Conservation (phyloP, 257 asterid genomes). For the Solanum raphanifolium region DNA sequence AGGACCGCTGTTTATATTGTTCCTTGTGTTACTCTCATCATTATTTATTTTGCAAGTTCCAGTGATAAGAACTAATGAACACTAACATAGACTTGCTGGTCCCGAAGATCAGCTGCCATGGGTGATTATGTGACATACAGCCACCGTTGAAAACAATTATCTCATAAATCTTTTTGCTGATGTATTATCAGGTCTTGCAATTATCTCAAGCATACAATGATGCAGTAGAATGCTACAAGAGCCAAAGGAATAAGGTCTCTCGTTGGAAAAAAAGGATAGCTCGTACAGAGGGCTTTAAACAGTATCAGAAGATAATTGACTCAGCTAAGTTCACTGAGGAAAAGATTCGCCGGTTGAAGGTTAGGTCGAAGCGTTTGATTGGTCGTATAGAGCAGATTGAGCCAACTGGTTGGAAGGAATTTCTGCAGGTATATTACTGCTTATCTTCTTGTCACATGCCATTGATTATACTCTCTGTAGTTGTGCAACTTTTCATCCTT, state of each 20-base stretch:
- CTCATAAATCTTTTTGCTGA: neutral
- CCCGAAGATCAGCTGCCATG: neutral
- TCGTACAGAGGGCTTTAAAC: conserved; percentile 81
- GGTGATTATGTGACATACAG: neutral
- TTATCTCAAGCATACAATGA: conserved; percentile 65
- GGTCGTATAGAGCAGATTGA: conserved; percentile 87
- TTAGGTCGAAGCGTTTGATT: conserved; percentile 67
- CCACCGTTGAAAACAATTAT: neutral
- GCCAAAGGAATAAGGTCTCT: conserved; percentile 80
- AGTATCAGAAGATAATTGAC: conserved; percentile 72
- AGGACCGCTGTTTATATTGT: neutral
- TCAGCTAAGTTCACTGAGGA: conserved; percentile 73
- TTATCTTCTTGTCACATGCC: neutral
- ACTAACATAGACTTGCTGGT: neutral
- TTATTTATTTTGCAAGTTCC: neutral
- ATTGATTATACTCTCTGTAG: neutral
- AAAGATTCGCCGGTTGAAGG: conserved; percentile 75
- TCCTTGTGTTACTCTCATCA: neutral
- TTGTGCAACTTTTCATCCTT: neutral
- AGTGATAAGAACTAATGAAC: neutral
- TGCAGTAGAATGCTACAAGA: conserved; percentile 70
- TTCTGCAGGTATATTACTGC: conserved; percentile 60
- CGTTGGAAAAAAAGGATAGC: conserved; percentile 78
- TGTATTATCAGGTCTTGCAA: conserved; percentile 37
- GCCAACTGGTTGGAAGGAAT: conserved; percentile 99